A percentile compares a stretch with the other conserved stretches of the same genome.
phyloP scores from a whole-genome alignment of 73 alveolate species.

The Tetrahymena thermophila region DNA sequence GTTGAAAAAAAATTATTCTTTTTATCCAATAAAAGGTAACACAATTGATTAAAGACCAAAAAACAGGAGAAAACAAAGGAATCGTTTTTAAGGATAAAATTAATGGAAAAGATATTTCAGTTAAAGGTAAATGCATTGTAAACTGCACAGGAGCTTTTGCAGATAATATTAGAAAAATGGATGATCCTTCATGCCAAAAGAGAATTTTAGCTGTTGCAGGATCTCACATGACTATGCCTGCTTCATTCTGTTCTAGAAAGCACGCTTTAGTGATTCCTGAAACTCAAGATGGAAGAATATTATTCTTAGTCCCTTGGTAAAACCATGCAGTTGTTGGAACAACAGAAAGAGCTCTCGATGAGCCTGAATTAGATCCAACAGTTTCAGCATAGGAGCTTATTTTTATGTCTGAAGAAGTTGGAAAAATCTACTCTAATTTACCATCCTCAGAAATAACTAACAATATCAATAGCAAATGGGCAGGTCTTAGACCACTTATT shows the following conservation, averaged over 20 bases:
- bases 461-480: slow-evolving; percentile 53
- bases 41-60: slow-evolving; percentile 39
- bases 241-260: slow-evolving; percentile 39
- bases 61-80: slow-evolving; percentile 54
- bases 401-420: slow-evolving; percentile 25
- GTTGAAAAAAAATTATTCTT: not conserved
- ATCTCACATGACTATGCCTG: slow-evolving; percentile 65
- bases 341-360: slow-evolving; percentile 66
- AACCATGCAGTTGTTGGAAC: slow-evolving; percentile 78
- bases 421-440: slow-evolving; percentile 1
- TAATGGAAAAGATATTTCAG: slow-evolving; percentile 47
- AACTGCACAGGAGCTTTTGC: slow-evolving; percentile 82
- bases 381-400: slow-evolving; percentile 18
- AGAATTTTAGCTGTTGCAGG: slow-evolving; percentile 73
- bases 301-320: slow-evolving; percentile 64
- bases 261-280: slow-evolving; percentile 64
- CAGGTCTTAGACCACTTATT: slow-evolving; percentile 83
- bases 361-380: slow-evolving; percentile 18
- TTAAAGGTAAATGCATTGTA: slow-evolving; percentile 68
- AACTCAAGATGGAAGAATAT: slow-evolving; percentile 77
- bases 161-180: slow-evolving; percentile 65
- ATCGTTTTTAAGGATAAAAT: slow-evolving; percentile 52
- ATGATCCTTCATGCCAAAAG: slow-evolving; percentile 47
- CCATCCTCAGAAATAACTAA: slow-evolving; percentile 15
- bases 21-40: not conserved